Base-by-base conservation (phyloP, 768 basidiomycete genomes). In the Paxillus rubicundulus region DNA sequence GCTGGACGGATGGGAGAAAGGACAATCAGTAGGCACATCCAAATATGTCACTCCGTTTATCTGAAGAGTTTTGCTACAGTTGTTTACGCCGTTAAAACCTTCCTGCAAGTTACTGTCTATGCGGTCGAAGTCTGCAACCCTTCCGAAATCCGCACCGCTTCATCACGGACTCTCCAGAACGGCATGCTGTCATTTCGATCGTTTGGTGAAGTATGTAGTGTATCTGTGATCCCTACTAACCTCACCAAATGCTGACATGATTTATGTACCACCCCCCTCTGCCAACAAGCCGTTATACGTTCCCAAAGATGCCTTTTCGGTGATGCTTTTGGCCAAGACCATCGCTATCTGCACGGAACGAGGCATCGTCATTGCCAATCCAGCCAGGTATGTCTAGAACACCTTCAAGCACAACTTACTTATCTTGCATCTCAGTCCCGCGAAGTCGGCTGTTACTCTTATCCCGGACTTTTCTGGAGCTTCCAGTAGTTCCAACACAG, bases 321-420 rank as follows among this genome's bases (percentile, higher is more conserved):
- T 90, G 24, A 79, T 77, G 4, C 72, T 82, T 13, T 65, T 93
- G 33, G 70, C 71, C 5, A 87, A 82, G 66, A 85, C 78, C 0
- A 72, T 90, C 6, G 85, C 82, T 0, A 76, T 92, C 21, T 82
- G 82, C 56, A 82, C 84, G 1, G 78, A 79, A 32, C 80, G 81
- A 27, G 81, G 84, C 10, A 76, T 92, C 30, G 75, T 84, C 8
- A 81, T 90, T 38, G 72, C 82, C 9, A 82, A 87, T 60, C 87
- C 86, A 20, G 79, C 74, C 21, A 82, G 84, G 91, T 92, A 57
- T 45, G 83, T 69, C 12, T 33, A 33, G 44, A 14, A 2, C 33
- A 7, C 27, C 10, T 7, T 2, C 16, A 7, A 3, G 21, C 30
- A 36, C 30, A 45, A 5, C 39, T 27, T 37, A 6, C 42, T 12